Evolutionary conservation across 257 asterid species (phyloP).

Genomic region (Scutellaria baicalensis): DNA sequence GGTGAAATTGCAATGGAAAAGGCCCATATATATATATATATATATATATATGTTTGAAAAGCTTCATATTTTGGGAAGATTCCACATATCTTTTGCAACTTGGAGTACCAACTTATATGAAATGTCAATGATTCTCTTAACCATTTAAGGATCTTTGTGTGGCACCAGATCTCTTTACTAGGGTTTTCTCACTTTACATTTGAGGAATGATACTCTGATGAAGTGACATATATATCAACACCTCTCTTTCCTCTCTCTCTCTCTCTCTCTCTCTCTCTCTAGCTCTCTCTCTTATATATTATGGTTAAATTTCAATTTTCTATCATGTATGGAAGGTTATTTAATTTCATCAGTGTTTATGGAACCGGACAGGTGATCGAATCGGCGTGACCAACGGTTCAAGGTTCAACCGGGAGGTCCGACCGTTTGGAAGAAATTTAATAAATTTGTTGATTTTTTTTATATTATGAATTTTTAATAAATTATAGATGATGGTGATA

Average conservation of each 20-base stretch:
- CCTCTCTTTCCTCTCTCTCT: background rate
- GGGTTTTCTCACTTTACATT: conserved; percentile 30
- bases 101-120: conserved; percentile 22
- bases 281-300: background rate
- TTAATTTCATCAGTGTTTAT: too few relatives aligned
- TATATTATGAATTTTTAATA: too few relatives aligned
- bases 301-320: too few relatives aligned
- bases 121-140: conserved; percentile 35
- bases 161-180: conserved; percentile 12
- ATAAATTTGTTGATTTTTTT: too few relatives aligned
- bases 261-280: background rate
- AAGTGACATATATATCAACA: too few relatives aligned
- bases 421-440: too few relatives aligned
- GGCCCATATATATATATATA: conserved; percentile 18
- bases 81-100: conserved; percentile 35
- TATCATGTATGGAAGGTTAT: too few relatives aligned
- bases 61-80: conserved; percentile 29
- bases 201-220: conserved; percentile 16
- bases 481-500: too few relatives aligned
- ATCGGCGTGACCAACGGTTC: too few relatives aligned
- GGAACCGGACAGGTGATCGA: too few relatives aligned
- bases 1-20: conserved; percentile 10
- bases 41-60: conserved; percentile 4
- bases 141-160: conserved; percentile 25
- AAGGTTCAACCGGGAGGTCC: too few relatives aligned